A percentile compares a stretch with the other conserved stretches of the same genome.
phyloP scores from a whole-genome alignment of 495 filamentous ascomycete species.

The Hypoxylon cercidicola region DNA sequence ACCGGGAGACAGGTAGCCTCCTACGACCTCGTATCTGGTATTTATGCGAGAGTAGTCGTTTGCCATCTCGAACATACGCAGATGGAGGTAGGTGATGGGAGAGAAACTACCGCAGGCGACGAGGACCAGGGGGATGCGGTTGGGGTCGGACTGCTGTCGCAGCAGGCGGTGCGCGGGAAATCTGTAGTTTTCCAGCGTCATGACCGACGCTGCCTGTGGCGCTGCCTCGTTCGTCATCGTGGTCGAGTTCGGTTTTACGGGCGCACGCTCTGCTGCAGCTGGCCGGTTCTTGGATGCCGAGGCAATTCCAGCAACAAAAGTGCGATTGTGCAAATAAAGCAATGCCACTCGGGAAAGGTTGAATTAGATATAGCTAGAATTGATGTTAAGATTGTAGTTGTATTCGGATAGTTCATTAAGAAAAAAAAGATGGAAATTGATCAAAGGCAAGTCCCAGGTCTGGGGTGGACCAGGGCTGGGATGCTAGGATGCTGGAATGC shows the following conservation, averaged over 20 bases:
- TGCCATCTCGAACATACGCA: slow-evolving; percentile 86
- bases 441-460: no score
- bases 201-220: slow-evolving; percentile 38
- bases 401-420: no score
- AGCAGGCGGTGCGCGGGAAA: slow-evolving; percentile 79
- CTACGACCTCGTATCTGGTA: slow-evolving; percentile 86
- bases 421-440: no score
- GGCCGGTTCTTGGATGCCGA: not conserved
- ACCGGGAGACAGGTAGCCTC: slow-evolving; percentile 76
- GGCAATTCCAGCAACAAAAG: no score
- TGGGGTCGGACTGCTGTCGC: slow-evolving; percentile 71
- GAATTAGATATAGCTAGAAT: no score
- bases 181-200: slow-evolving; percentile 65
- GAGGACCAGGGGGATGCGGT: slow-evolving; percentile 81
- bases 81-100: slow-evolving; percentile 85
- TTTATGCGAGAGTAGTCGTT: slow-evolving; percentile 63
- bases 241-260: not conserved
- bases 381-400: no score
- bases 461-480: no score
- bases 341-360: no score
- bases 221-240: slow-evolving; percentile 36
- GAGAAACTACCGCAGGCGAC: slow-evolving; percentile 94
- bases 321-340: no score
- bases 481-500: no score
- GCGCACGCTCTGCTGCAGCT: not conserved